Evolutionary conservation across 192 early-diverging fungal species (phyloP), one percentile per base, ranked within the genome.

Genomic region (Coemansia sp.): DNA sequence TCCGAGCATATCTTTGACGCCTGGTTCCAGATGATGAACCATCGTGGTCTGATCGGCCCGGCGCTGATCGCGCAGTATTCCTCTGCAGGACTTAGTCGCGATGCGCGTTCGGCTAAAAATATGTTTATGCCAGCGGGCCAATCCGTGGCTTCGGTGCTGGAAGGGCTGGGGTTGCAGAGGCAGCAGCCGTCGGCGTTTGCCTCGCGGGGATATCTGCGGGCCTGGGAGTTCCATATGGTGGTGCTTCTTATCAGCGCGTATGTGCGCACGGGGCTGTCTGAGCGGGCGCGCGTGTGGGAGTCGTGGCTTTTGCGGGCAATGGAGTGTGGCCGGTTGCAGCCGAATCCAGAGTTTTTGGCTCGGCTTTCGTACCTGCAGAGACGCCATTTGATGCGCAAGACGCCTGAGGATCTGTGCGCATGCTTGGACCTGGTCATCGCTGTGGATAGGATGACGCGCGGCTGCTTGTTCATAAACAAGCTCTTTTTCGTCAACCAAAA

Each of bases 1-100:
- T 72, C 68, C 24, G 77, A 80, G 50, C 68, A 74, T 32, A 65
- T 46, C 27, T 80, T 80, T 55, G 71, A 67, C 9, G 51, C 56
- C 18, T 80, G 77, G 71, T 14, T 74, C 42, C 55, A 59, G 59
- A 62, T 65, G 25, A 36, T 49, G 39, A 42, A 47, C 16, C 57
- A 58, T 46, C 64, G 47, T 18, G 71, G 72, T 4, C 57, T 34
- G 3, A 46, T 61, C 0, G 50, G 72, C 3, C 27, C 45, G n/a
- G 56, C 51, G 3, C 51, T 79, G 52, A 36, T 52, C 8, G 55
- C 58, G 9, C 46, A 59, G 27, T 73, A 68, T 60, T 6, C 42
- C 6, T n/a, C 35, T 1, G 39, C 23, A 4, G 60, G 68, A 1
- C 19, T 62, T 39, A 50, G 36, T 16, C 36, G 22, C 0, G 62